These are phyloP conservation scores for Fusarium sp. DNA, from an alignment of 2,329 filamentous ascomycete genomes.

Conservation along the genomic window DNA sequence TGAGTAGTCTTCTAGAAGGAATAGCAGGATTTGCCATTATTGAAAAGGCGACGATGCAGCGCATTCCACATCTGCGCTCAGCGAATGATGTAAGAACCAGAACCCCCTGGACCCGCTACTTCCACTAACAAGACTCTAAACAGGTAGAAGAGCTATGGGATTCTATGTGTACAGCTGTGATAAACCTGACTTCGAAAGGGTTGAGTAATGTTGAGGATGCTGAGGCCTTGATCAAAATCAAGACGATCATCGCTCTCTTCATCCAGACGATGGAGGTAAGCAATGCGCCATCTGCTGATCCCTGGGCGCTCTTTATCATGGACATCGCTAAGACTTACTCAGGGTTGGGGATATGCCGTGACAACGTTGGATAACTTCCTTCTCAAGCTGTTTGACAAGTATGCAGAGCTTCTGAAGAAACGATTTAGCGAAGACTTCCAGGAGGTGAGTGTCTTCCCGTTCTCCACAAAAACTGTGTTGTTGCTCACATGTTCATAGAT, in stretches of 20 bases:
- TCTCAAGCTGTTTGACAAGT: conserved; percentile 91
- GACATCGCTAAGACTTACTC: conserved; percentile 78
- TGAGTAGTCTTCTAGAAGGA: conserved; percentile 92
- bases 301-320: background rate
- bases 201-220: conserved; percentile 86
- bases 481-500: conserved; percentile 58
- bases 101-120: background rate
- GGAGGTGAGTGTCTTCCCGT: conserved; percentile 67
- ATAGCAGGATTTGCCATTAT: conserved; percentile 98
- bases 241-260: conserved; percentile 91
- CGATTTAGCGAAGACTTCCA: conserved; percentile 96
- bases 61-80: conserved; percentile 84
- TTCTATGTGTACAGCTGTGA: conserved; percentile 91
- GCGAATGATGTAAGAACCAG: conserved; percentile 76
- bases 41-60: conserved; percentile 91
- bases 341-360: conserved; percentile 93
- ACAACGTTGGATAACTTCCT: conserved; percentile 84
- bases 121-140: conserved; percentile 11
- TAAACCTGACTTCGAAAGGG: conserved; percentile 83
- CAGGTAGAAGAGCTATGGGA: conserved; percentile 99
- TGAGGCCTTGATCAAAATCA: conserved; percentile 92
- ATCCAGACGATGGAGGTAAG: conserved; percentile 98
- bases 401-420: conserved; percentile 88
- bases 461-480: background rate
- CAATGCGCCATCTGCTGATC: conserved; percentile 79